A percentile compares a stretch with the other conserved stretches of the same genome.
Conservation (phyloP, 768 basidiomycete species). For the Mycena olivaceomarginata region DNA sequence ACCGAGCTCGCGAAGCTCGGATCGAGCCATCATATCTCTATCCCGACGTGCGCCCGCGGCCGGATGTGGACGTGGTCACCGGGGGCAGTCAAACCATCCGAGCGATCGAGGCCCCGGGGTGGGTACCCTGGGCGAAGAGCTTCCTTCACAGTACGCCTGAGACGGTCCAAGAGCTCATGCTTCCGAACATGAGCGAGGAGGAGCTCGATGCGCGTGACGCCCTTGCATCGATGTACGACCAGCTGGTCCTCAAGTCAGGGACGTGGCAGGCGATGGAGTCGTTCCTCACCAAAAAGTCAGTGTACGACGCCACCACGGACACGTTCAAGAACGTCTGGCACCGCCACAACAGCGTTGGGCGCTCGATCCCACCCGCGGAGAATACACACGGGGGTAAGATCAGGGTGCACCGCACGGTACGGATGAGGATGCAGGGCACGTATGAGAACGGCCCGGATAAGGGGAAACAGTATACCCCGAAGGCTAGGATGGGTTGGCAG, state of each 20-base stretch:
- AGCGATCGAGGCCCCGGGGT: constrained; percentile 25
- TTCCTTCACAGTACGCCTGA: neutral
- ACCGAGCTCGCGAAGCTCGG: constrained; percentile 21
- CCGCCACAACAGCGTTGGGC: constrained; percentile 20
- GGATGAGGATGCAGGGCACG: constrained; percentile 35
- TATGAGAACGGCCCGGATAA: constrained; percentile 28
- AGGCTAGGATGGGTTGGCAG: constrained; percentile 26
- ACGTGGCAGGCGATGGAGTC: constrained; percentile 21
- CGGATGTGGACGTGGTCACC: constrained; percentile 14
- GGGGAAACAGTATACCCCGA: constrained; percentile 29
- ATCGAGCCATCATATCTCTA: constrained; percentile 28
- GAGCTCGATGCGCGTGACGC: constrained; percentile 26
- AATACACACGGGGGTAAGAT: constrained; percentile 26
- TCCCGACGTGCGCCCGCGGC: constrained; percentile 25
- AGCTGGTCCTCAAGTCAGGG: constrained; percentile 26
- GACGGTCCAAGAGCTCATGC: constrained; percentile 6
- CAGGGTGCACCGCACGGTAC: constrained; percentile 33
- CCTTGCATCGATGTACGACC: constrained; percentile 29
- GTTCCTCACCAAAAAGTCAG: constrained; percentile 15
- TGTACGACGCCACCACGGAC: constrained; percentile 10
- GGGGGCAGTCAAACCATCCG: constrained; percentile 18
- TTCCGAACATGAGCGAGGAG: constrained; percentile 27
- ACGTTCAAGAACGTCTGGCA: constrained; percentile 22
- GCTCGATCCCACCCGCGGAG: constrained; percentile 23
- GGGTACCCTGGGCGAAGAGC: constrained; percentile 31